Percentiles rank a stretch among this genome's conserved stretches.
Conservation (phyloP, 352 stramenopile genomes). For the Phytophthora agathidicida region DNA sequence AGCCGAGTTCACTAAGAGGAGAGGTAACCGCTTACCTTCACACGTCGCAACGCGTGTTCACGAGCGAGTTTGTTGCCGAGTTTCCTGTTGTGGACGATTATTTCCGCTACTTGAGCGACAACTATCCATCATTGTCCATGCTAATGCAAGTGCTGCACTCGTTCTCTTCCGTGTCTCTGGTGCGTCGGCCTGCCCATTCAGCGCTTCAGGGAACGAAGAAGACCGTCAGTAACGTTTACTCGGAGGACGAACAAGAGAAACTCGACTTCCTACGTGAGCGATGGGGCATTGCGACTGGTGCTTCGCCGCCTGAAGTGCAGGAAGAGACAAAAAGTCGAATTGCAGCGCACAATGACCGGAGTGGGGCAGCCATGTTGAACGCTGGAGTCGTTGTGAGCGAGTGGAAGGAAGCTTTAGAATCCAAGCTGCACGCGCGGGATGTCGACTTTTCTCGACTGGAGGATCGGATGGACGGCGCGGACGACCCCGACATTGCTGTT, state of each 20-base stretch:
- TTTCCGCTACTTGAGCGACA: constrained; percentile 68
- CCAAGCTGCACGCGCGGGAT: constrained; percentile 18
- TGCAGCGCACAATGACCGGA: constrained; percentile 24
- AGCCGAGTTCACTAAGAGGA: constrained; percentile 53
- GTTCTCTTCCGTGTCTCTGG: constrained; percentile 40
- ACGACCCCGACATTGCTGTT: background rate
- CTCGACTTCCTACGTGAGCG: constrained; percentile 32
- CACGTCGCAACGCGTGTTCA: constrained; percentile 55
- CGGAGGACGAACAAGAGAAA: constrained; percentile 28
- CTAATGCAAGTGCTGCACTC: constrained; percentile 70
- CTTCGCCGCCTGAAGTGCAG: background rate
- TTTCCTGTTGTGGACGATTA: constrained; percentile 72
- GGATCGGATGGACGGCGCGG: constrained; percentile 24
- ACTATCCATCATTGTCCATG: constrained; percentile 62
- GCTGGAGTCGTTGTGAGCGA: constrained; percentile 33
- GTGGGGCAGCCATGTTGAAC: constrained; percentile 32
- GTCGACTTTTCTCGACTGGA: constrained; percentile 53
- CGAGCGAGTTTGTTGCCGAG: constrained; percentile 52
- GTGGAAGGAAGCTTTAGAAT: constrained; percentile 43
- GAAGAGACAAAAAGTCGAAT: constrained; percentile 22
- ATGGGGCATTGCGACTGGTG: constrained; percentile 24
- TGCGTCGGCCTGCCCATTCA: background rate
- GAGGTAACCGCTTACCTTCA: constrained; percentile 79
- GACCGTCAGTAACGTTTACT: constrained; percentile 8
- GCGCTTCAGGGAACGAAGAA: constrained; percentile 9